phyloP scores from a whole-genome alignment of 345 rosid genomes.

The Eucalyptus polyanthemos region DNA sequence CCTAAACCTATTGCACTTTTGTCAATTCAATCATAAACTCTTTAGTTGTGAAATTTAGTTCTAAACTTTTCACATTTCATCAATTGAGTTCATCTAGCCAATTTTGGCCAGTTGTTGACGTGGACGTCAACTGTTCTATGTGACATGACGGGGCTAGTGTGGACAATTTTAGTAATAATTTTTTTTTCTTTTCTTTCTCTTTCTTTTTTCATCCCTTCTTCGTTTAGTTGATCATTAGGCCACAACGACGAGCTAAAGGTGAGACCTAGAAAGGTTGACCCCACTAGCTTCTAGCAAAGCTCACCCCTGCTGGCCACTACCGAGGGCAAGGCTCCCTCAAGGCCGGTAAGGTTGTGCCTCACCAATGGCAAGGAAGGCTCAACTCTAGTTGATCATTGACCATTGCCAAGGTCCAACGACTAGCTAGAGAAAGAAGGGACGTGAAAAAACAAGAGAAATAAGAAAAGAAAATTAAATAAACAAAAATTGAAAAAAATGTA shows the following conservation, averaged over 20 bases:
- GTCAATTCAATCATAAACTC: no score
- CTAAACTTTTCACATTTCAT: no score
- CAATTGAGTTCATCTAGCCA: neutral
- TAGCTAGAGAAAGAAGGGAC: neutral
- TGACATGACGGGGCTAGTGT: accelerated
- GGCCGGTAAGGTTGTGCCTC: no score
- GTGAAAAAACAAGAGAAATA: neutral
- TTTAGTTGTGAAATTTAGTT: no score
- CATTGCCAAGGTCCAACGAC: neutral
- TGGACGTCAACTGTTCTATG: accelerated
- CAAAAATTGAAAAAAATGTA: no score
- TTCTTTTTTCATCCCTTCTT: neutral
- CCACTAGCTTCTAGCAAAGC: neutral
- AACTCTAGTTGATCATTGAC: neutral
- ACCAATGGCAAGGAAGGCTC: neutral
- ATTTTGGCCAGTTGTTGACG: no score
- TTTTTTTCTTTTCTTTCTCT: no score
- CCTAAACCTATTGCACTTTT: no score
- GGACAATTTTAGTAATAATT: neutral
- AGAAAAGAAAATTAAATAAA: no score
- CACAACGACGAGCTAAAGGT: neutral
- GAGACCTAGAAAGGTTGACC: neutral
- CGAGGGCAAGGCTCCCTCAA: no score
- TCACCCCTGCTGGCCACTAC: accelerated
- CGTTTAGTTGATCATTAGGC: neutral